Evolutionary conservation across 2,329 filamentous ascomycete genomes (phyloP).

Genomic region (Aureobasidium subglaciale): DNA sequence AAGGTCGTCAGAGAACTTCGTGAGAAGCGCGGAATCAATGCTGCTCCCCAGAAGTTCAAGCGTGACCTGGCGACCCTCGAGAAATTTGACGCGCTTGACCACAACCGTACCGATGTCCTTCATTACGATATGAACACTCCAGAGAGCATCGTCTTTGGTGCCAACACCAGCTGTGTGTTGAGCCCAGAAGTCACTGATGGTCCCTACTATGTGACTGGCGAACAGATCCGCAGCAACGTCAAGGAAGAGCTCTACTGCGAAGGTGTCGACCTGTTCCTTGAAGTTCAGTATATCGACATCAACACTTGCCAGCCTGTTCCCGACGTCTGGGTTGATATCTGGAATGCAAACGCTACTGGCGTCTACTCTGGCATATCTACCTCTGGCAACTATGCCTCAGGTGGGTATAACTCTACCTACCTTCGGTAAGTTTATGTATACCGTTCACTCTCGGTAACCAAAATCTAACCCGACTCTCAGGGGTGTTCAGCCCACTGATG

Average conservation of each 20-base stretch:
- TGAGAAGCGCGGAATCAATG: constrained; percentile 1
- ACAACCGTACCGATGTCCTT: constrained; percentile 16
- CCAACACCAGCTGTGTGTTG: constrained; percentile 25
- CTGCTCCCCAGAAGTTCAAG: background rate
- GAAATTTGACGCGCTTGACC: constrained; percentile 12
- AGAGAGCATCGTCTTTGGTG: constrained; percentile 7
- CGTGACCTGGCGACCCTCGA: constrained; percentile 16
- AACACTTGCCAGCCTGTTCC: constrained; percentile 35
- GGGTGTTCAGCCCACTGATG: constrained; percentile 35
- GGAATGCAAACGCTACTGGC: constrained; percentile 42
- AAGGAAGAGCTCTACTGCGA: constrained; percentile 32
- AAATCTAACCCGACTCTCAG: constrained; percentile 32
- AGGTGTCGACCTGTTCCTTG: constrained; percentile 36
- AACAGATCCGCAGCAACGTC: constrained; percentile 35
- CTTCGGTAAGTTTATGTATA: background rate
- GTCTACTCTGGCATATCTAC: constrained; percentile 33
- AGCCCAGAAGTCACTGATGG: constrained; percentile 26
- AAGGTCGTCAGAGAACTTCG: background rate
- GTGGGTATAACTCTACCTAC: background rate
- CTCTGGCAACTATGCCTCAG: background rate
- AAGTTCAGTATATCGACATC: constrained; percentile 39
- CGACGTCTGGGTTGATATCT: constrained; percentile 36
- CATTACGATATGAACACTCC: constrained; percentile 3
- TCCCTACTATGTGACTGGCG: constrained; percentile 32
- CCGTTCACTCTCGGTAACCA: background rate